phyloP scores from a whole-genome alignment of 305 asterid species.

The Andrographis paniculata region DNA sequence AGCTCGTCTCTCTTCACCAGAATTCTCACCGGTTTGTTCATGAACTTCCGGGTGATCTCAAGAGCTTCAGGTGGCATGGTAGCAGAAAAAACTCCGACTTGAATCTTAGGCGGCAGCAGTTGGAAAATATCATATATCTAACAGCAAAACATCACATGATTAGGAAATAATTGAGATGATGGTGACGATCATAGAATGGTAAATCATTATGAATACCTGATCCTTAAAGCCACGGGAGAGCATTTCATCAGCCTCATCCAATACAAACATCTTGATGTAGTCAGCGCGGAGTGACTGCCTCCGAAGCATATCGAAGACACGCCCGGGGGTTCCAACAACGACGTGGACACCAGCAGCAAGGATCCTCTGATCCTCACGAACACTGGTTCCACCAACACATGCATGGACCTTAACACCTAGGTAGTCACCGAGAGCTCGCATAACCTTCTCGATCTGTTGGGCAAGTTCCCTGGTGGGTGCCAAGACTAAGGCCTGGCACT shows the following conservation, averaged over 20 bases:
- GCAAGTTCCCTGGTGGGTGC: slow-evolving; percentile 71
- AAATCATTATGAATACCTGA: slow-evolving; percentile 32
- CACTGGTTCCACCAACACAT: slow-evolving; percentile 73
- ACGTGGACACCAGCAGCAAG: slow-evolving; percentile 69
- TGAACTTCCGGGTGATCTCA: slow-evolving; percentile 62
- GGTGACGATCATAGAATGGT: not conserved
- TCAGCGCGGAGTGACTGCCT: slow-evolving; percentile 63
- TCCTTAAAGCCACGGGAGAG: slow-evolving; percentile 71
- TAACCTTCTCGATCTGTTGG: slow-evolving; percentile 63
- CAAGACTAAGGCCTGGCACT: slow-evolving; percentile 69
- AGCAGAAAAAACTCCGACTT: slow-evolving; percentile 65
- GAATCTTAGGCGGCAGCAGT: slow-evolving; percentile 55
- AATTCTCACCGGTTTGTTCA: slow-evolving; percentile 60
- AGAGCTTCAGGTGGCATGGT: slow-evolving; percentile 81
- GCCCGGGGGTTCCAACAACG: slow-evolving; percentile 77
- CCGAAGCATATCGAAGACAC: too few relatives aligned
- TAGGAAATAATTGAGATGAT: not conserved
- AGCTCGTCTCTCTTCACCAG: slow-evolving; percentile 63
- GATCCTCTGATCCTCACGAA: slow-evolving; percentile 69
- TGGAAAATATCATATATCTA: slow-evolving; percentile 71
- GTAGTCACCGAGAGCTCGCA: slow-evolving; percentile 75
- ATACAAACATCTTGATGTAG: slow-evolving; percentile 50
- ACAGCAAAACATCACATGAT: slow-evolving; percentile 7
- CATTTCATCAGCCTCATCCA: slow-evolving; percentile 84
- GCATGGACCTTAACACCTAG: slow-evolving; percentile 77